Percentiles rank a stretch among this genome's conserved stretches.
Evolutionary conservation across 2,329 filamentous ascomycete genomes (phyloP).

Genomic region (Lasiodiplodia sp.): DNA sequence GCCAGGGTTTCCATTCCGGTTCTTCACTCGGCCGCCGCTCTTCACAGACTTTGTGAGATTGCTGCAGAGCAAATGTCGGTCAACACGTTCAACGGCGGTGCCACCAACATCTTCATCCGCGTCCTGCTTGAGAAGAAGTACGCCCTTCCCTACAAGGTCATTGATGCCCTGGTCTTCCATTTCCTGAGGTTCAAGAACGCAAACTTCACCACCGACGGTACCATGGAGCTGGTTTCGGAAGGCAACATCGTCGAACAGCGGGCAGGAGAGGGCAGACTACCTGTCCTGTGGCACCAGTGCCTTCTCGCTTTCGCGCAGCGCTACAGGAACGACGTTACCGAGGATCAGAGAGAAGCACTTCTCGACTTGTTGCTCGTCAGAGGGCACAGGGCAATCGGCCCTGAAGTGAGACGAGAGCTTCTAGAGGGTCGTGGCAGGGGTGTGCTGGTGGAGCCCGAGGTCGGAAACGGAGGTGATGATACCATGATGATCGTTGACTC

Average conservation of each 20-base stretch:
- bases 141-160: slow-evolving; percentile 90
- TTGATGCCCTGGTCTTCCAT: slow-evolving; percentile 95
- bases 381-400: slow-evolving; percentile 87
- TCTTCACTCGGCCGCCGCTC: slow-evolving; percentile 87
- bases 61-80: slow-evolving; percentile 86
- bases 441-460: slow-evolving; percentile 68
- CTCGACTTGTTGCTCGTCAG: slow-evolving; percentile 85
- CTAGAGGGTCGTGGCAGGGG: slow-evolving; percentile 87
- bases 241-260: slow-evolving; percentile 42
- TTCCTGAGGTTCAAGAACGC: slow-evolving; percentile 86
- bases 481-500: slow-evolving; percentile 75
- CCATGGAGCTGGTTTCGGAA: slow-evolving; percentile 32
- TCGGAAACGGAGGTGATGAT: slow-evolving; percentile 79
- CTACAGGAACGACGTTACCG: slow-evolving; percentile 95
- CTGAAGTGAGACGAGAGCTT: slow-evolving; percentile 88
- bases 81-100: slow-evolving; percentile 84
- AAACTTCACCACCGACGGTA: slow-evolving; percentile 63
- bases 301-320: slow-evolving; percentile 90
- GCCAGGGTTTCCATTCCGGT: slow-evolving; percentile 87
- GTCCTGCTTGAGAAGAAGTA: slow-evolving; percentile 96
- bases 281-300: slow-evolving; percentile 96
- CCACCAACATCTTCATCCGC: slow-evolving; percentile 95
- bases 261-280: slow-evolving; percentile 70
- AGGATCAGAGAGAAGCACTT: slow-evolving; percentile 90
- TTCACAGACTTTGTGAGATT: slow-evolving; percentile 93